These are phyloP conservation scores for Cryptosporidium muris DNA, from an alignment of 169 alveolate species.

Conservation along the genomic window DNA sequence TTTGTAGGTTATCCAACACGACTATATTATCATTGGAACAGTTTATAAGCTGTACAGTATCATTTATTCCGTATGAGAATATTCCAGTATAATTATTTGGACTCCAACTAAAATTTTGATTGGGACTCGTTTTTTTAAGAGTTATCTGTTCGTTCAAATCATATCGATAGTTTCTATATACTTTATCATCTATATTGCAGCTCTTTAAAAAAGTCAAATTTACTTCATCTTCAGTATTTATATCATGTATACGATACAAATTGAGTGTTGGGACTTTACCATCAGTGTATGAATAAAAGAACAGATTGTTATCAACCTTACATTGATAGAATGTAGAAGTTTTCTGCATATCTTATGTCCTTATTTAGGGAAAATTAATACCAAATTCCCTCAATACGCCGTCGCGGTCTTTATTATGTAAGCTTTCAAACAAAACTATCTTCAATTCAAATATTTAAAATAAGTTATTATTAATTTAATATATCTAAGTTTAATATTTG, in stretches of 20 bases:
- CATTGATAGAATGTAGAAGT: conserved; percentile 27
- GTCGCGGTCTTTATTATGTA: not conserved
- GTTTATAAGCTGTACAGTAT: not conserved
- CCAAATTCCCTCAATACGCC: not conserved
- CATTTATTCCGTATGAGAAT: conserved; percentile 33
- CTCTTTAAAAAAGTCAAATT: too few relatives aligned
- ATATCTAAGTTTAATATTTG: conserved; percentile 31
- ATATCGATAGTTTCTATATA: too few relatives aligned
- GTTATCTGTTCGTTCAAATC: too few relatives aligned
- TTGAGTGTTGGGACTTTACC: too few relatives aligned
- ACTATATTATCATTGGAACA: too few relatives aligned
- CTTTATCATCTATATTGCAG: too few relatives aligned
- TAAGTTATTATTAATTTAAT: not conserved
- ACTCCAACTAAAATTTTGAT: conserved; percentile 1
- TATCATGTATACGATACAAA: too few relatives aligned
- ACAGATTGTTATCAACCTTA: conserved; percentile 12
- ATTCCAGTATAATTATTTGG: not conserved
- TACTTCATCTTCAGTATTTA: too few relatives aligned
- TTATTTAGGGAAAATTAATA: not conserved
- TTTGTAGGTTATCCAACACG: conserved; percentile 1
- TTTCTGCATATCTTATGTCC: conserved; percentile 1
- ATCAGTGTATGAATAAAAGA: conserved; percentile 9
- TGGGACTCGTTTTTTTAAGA: too few relatives aligned
- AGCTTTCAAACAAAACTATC: too few relatives aligned
- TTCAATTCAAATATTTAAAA: too few relatives aligned